Evolutionary conservation across 2,329 filamentous ascomycete genomes (phyloP).

Genomic region (Paracoccidioides lutzii): DNA sequence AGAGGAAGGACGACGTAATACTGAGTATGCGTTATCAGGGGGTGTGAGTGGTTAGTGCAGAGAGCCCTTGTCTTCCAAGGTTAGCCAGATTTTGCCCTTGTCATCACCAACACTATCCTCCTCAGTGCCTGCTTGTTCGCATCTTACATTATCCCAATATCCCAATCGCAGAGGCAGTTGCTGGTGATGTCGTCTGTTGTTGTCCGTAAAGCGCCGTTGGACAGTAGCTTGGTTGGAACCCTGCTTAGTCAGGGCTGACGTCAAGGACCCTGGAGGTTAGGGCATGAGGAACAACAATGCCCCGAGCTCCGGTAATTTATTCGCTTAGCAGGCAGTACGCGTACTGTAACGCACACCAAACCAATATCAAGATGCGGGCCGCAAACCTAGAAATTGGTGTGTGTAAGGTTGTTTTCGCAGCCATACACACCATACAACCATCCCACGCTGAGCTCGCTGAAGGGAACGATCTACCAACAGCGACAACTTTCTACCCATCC

Average conservation of each 20-base stretch:
- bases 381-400: background rate
- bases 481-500: background rate
- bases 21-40: too few species aligned
- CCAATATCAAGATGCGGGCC: background rate
- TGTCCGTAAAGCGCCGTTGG: background rate
- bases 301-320: slow-evolving; percentile 4
- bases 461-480: background rate
- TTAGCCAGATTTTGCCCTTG: too few species aligned
- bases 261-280: background rate
- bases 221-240: too few species aligned
- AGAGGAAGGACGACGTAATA: background rate
- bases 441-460: too few species aligned
- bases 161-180: background rate
- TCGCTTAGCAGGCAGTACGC: slow-evolving; percentile 21
- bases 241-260: background rate
- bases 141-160: too few species aligned
- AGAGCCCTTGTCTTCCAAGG: too few species aligned
- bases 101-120: too few species aligned
- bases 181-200: background rate
- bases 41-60: too few species aligned
- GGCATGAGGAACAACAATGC: background rate
- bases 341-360: slow-evolving; percentile 5
- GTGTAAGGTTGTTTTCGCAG: background rate
- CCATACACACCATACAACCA: too few species aligned
- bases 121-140: too few species aligned